Conservation (phyloP, 1,139 yeast species). For the Geotrichum histeridarum region DNA sequence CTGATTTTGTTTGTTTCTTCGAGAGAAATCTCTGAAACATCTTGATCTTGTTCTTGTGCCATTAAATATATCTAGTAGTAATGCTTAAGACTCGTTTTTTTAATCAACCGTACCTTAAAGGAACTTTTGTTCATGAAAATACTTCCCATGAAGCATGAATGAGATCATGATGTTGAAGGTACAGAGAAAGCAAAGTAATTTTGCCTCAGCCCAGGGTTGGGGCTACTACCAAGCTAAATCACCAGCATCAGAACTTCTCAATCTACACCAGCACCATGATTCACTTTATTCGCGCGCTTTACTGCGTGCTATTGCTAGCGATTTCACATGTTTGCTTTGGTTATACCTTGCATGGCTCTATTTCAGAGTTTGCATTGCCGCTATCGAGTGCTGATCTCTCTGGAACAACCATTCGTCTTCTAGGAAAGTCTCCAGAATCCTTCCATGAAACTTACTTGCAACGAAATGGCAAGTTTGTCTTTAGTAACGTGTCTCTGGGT, state of each 20-base stretch:
- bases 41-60: constrained; percentile 11
- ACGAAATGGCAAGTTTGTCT: constrained; percentile 27
- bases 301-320: background rate
- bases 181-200: no score
- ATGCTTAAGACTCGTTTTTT: background rate
- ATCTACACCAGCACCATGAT: background rate
- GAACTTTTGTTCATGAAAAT: background rate
- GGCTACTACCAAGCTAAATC: background rate
- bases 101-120: constrained; percentile 4
- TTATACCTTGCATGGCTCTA: constrained; percentile 18
- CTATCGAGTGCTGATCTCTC: constrained; percentile 12
- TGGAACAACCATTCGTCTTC: constrained; percentile 14
- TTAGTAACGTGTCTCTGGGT: constrained; percentile 31
- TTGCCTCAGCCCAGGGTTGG: background rate
- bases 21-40: constrained; percentile 25
- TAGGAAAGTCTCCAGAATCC: constrained; percentile 4
- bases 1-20: constrained; percentile 34
- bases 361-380: constrained; percentile 19
- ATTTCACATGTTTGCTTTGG: constrained; percentile 1
- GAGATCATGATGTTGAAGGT: no score
- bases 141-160: no score
- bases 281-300: background rate
- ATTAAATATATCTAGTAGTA: constrained; percentile 9
- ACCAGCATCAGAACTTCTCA: background rate
- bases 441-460: constrained; percentile 19